phyloP scores from a whole-genome alignment of 192 early-diverging fungal species.

The Spinellus fusiger region DNA sequence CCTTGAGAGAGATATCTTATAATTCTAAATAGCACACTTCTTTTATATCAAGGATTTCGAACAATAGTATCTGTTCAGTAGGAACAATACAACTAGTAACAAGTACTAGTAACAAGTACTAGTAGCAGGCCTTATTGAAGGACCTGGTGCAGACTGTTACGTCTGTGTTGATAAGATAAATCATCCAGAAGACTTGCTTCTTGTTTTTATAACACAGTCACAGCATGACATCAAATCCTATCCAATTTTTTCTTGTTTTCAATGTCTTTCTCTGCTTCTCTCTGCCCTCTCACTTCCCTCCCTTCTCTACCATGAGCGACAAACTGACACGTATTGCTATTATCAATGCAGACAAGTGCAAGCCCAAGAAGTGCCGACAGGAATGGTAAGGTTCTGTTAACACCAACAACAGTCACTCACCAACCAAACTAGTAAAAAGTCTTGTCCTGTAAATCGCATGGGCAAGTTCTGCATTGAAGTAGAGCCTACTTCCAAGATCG shows the following conservation, averaged over 20 bases:
- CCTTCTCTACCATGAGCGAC: constrained; percentile 60
- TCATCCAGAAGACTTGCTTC: no score
- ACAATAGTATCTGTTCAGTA: no score
- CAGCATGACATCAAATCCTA: background rate
- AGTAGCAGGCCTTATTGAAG: no score
- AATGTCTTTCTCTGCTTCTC: background rate
- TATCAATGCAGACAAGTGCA: constrained; percentile 92
- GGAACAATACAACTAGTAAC: no score
- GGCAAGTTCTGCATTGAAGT: constrained; percentile 96
- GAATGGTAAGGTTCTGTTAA: constrained; percentile 57
- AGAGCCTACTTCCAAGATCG: constrained; percentile 76
- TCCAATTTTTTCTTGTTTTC: background rate
- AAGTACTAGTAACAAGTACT: no score
- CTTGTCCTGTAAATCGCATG: constrained; percentile 94
- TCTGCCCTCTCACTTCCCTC: background rate
- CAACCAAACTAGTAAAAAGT: constrained; percentile 57
- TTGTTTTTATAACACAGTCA: background rate
- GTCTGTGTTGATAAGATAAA: no score
- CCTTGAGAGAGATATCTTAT: no score
- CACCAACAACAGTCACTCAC: background rate
- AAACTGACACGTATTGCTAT: constrained; percentile 92
- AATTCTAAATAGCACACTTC: no score
- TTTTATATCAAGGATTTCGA: no score
- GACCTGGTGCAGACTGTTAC: no score
- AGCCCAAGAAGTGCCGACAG: constrained; percentile 97